Evolutionary conservation across 2,329 filamentous ascomycete species (phyloP).

Genomic region (Colletotrichum brevisporum): DNA sequence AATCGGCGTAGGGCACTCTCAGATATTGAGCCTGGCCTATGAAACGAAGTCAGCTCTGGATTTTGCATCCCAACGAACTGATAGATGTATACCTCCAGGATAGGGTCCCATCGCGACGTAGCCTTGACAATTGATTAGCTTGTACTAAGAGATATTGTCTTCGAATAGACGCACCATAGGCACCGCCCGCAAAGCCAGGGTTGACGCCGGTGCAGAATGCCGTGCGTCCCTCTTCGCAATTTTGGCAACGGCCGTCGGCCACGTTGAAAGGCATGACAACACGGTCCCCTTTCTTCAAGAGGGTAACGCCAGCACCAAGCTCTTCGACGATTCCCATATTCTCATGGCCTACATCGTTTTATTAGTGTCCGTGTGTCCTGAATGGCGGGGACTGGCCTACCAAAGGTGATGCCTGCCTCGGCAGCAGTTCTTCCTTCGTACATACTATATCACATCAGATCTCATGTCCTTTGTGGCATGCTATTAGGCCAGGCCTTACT

Average conservation of each 20-base stretch:
- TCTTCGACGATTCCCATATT: constrained; percentile 73
- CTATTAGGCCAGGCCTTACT: constrained; percentile 48
- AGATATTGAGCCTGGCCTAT: constrained; percentile 74
- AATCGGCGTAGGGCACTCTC: constrained; percentile 76
- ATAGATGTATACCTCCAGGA: constrained; percentile 46
- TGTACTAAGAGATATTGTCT: background rate
- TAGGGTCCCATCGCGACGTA: constrained; percentile 74
- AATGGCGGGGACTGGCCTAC: constrained; percentile 45
- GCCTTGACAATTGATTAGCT: constrained; percentile 45
- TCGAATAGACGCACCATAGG: constrained; percentile 46
- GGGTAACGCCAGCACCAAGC: constrained; percentile 69
- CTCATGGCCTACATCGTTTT: constrained; percentile 60
- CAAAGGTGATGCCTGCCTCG: constrained; percentile 73
- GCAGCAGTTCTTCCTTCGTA: constrained; percentile 77
- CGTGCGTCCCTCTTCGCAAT: constrained; percentile 75
- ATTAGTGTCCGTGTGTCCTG: background rate
- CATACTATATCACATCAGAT: constrained; percentile 60
- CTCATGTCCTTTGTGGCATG: background rate
- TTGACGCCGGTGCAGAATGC: constrained; percentile 74
- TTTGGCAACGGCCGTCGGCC: constrained; percentile 73
- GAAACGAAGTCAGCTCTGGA: background rate
- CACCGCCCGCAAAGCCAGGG: constrained; percentile 54
- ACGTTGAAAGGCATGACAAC: constrained; percentile 78
- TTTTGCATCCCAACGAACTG: constrained; percentile 45
- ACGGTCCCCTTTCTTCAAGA: constrained; percentile 73